phyloP scores from a whole-genome alignment of 768 basidiomycete genomes.

The Hypholoma fasciculare region DNA sequence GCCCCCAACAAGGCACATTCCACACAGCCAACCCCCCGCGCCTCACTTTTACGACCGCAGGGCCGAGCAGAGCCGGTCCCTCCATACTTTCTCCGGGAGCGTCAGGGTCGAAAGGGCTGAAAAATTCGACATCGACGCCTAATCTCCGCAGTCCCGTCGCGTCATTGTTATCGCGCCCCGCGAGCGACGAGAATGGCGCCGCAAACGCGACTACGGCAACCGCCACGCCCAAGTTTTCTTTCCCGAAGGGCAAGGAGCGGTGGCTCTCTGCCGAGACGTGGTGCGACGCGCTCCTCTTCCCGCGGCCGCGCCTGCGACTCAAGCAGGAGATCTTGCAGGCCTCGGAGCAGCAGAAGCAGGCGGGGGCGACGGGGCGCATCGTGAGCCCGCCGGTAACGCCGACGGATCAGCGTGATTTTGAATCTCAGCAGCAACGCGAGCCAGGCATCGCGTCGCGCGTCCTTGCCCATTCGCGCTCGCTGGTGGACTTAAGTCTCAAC shows the following conservation, averaged over 20 bases:
- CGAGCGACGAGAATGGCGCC: neutral
- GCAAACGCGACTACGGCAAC: neutral
- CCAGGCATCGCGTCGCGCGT: conserved; percentile 43
- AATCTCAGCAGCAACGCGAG: conserved; percentile 18
- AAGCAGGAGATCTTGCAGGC: conserved; percentile 30
- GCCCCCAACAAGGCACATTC: conserved; percentile 8
- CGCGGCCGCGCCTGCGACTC: conserved; percentile 68
- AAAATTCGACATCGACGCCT: conserved; percentile 65
- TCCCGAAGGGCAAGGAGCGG: conserved; percentile 50
- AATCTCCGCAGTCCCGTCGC: conserved; percentile 41
- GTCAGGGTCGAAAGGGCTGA: conserved; percentile 32
- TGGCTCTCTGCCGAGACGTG: conserved; percentile 78
- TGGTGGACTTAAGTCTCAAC: conserved; percentile 33
- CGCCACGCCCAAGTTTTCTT: conserved; percentile 15
- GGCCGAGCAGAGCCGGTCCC: conserved; percentile 13
- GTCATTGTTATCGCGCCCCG: neutral
- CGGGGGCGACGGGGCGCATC: conserved; percentile 19
- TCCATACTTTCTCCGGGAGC: conserved; percentile 16
- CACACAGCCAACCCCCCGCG: conserved; percentile 21
- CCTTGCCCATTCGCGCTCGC: conserved; percentile 47
- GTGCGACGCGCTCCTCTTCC: conserved; percentile 80
- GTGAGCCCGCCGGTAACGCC: conserved; percentile 55
- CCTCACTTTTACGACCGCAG: conserved; percentile 22
- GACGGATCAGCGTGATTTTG: conserved; percentile 22
- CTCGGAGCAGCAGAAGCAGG: too few species aligned